Evolutionary conservation across 1,284 basidiomycete species (phyloP).

Genomic region (Heterobasidion parviporum): DNA sequence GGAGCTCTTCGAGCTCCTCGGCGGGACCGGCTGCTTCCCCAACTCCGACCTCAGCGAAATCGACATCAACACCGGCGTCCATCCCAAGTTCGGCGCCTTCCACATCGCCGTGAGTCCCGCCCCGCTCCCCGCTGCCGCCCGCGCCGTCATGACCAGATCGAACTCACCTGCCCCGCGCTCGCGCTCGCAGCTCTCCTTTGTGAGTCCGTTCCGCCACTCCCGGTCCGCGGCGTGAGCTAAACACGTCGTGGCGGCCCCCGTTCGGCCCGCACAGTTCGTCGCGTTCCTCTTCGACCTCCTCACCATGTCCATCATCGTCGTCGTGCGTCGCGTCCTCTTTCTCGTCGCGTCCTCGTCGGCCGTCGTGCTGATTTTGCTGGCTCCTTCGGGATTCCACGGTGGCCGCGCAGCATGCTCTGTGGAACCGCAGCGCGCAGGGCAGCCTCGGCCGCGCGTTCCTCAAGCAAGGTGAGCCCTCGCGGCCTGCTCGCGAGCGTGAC

Average conservation of each 20-base stretch:
- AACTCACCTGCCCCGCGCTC: background rate
- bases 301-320: conserved; percentile 10
- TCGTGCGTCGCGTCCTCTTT: conserved; percentile 1
- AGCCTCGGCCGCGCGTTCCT: conserved; percentile 9
- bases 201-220: background rate
- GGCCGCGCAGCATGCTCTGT: conserved; percentile 6
- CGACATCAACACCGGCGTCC: background rate
- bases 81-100: conserved; percentile 5
- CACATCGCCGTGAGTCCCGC: conserved; percentile 7
- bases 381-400: too few species aligned
- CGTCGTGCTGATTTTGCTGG: too few species aligned
- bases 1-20: conserved; percentile 3
- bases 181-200: conserved; percentile 6
- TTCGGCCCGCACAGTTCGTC: conserved; percentile 1
- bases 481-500: background rate
- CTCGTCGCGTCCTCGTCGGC: background rate
- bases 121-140: background rate
- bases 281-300: conserved; percentile 8
- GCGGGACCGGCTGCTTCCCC: conserved; percentile 8
- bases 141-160: background rate
- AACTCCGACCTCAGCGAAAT: conserved; percentile 2
- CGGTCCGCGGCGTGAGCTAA: background rate
- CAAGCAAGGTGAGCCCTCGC: conserved; percentile 6
- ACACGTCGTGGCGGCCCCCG: background rate
- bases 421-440: conserved; percentile 8